phyloP scores from a whole-genome alignment of 768 basidiomycete species.

The Cyclocybe cylindracea region DNA sequence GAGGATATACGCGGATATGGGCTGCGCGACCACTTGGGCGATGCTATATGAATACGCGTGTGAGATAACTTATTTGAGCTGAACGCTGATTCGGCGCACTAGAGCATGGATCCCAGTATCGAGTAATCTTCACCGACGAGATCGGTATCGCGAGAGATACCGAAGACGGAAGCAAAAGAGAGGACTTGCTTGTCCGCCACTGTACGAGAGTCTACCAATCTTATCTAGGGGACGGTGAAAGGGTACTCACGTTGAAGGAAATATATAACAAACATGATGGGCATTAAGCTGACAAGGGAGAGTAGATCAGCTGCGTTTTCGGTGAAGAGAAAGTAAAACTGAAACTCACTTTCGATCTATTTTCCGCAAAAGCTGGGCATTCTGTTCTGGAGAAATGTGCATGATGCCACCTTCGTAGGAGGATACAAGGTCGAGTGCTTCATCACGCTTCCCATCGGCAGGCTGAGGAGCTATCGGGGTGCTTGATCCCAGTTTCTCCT shows the following conservation, averaged over 20 bases:
- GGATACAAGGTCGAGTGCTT: slow-evolving; percentile 15
- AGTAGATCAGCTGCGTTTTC: not conserved
- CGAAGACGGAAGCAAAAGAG: slow-evolving; percentile 34
- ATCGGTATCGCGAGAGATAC: slow-evolving; percentile 26
- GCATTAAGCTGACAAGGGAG: slow-evolving; percentile 24
- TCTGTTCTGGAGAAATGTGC: slow-evolving; percentile 24
- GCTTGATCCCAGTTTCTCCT: not conserved
- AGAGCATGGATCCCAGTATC: slow-evolving; percentile 31
- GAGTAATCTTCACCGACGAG: slow-evolving; percentile 35
- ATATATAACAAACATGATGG: slow-evolving; percentile 30
- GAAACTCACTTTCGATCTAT: slow-evolving; percentile 28
- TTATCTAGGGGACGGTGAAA: not conserved
- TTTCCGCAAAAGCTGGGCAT: slow-evolving; percentile 22
- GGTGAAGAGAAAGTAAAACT: not conserved
- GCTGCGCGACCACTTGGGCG: slow-evolving; percentile 33
- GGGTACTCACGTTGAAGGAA: slow-evolving; percentile 27
- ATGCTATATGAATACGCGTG: slow-evolving; percentile 18
- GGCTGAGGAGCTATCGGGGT: not conserved
- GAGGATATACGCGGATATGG: slow-evolving; percentile 31
- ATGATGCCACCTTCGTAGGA: slow-evolving; percentile 1
- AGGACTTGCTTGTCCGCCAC: slow-evolving; percentile 37
- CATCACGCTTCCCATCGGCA: slow-evolving; percentile 6
- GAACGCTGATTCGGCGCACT: slow-evolving; percentile 15
- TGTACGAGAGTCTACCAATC: not conserved
- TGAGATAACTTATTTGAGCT: not conserved